Evolutionary conservation across 2,329 filamentous ascomycete genomes (phyloP), one percentile per base, ranked within the genome.

Genomic region (Penicillium sp.): DNA sequence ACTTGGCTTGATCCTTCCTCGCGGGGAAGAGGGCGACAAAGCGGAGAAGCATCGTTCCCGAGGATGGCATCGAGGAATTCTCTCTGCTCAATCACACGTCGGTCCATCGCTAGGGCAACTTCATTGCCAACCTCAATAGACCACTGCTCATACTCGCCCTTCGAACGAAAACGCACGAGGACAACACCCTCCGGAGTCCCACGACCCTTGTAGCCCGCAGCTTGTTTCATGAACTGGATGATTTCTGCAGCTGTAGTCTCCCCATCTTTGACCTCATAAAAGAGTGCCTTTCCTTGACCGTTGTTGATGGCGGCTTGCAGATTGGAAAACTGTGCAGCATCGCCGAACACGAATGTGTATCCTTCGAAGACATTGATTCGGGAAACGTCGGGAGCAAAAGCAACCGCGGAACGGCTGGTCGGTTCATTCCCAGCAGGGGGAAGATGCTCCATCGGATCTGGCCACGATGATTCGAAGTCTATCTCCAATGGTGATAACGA

Each of bases 1-100:
- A 51, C 41, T 38, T 64, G 51, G 55, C 71, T 44, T 59, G 66
- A 52, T 33, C 77, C 78, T 36, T 82, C 73, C 57, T 87, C 79
- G 2, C 73, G 70, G 11, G 73, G 70, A 5, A 95, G 79, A 5
- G 85, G 81, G 33, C 85, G 82, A 51, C 89, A 85, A 18, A 97
- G 76, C 39, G 82, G 80, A 53, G 81, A 83, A 6, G 90, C 83
- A 72, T 97, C 87, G 45, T 87, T 88, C n/a, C 79, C 84, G 25
- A 97, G 74, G 41, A 99, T 94, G 1, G 89, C 89, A 69, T 96
- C 90, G 2, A 99, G 79, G 56, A 99, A 95, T 62, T 96, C 92
- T 51, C 88, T 91, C 65, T 96, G 91, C 61, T 92, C 85, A 47
- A 96, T 86, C 2, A 91, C 85, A 4, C 90, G 84, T 67, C 95